Conservation (phyloP, 805 yeast species). For the Scheffersomyces coipomensis region DNA sequence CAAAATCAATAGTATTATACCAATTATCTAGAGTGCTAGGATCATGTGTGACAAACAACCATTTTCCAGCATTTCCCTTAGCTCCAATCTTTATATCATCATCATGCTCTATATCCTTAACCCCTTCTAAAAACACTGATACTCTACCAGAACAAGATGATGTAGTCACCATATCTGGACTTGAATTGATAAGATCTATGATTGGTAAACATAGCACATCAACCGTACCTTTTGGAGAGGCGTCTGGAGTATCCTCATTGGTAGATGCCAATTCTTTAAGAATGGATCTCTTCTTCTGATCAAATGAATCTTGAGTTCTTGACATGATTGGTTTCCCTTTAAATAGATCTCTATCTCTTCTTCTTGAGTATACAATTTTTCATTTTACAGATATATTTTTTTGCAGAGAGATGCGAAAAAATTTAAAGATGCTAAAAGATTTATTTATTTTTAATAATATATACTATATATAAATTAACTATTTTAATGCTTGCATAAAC, state of each 20-base stretch:
- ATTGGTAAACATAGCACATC: conserved; percentile 73
- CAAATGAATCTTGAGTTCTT: conserved; percentile 61
- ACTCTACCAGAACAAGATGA: conserved; percentile 88
- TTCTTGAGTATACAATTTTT: too few relatives aligned
- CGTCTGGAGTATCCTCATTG: conserved; percentile 47
- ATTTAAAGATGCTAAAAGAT: too few relatives aligned
- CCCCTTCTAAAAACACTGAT: conserved; percentile 78
- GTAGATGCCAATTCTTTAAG: conserved; percentile 50
- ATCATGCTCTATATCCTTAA: conserved; percentile 33
- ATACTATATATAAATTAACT: conserved; percentile 4
- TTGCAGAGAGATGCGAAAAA: too few relatives aligned
- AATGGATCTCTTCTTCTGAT: conserved; percentile 60
- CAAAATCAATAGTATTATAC: conserved; percentile 36
- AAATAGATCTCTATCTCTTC: too few relatives aligned
- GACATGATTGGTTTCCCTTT: too few relatives aligned
- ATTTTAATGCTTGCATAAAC: conserved; percentile 55
- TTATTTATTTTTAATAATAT: too few relatives aligned
- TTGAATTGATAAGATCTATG: conserved; percentile 62
- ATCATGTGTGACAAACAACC: conserved; percentile 81
- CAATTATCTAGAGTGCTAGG: conserved; percentile 46
- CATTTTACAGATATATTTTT: too few relatives aligned
- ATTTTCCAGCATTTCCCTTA: conserved; percentile 80
- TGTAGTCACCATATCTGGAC: conserved; percentile 73
- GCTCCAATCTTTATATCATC: conserved; percentile 57
- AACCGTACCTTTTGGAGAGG: conserved; percentile 88